These are phyloP conservation scores for Dictyostelium firmibasis DNA, from an alignment of 78 protist species.

Conservation along the genomic window DNA sequence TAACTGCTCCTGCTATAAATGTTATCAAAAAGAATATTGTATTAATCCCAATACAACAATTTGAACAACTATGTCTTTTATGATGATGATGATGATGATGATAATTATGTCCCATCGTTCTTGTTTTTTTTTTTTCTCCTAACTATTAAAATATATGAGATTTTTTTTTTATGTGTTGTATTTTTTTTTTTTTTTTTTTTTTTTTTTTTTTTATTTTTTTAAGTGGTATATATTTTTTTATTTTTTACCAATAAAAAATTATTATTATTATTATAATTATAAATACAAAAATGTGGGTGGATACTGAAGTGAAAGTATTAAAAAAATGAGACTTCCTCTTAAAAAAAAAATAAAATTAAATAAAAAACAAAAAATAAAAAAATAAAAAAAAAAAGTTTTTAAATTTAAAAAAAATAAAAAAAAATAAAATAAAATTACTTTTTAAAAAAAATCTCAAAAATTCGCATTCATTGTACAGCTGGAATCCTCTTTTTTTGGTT, in stretches of 20 bases:
- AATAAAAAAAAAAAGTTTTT: too few species aligned
- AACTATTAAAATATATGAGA: neutral
- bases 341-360: too few species aligned
- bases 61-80: constrained; percentile 58
- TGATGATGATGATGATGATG: constrained; percentile 77
- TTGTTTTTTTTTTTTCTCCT: neutral
- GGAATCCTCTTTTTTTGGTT: too few species aligned
- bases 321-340: neutral
- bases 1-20: constrained; percentile 70
- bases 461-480: too few species aligned
- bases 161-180: too few species aligned
- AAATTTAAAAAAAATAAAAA: too few species aligned
- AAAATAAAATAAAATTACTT: too few species aligned
- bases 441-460: neutral
- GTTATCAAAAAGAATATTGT: constrained; percentile 21
- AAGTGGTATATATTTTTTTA: neutral
- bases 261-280: neutral
- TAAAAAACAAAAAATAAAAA: too few species aligned
- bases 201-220: neutral
- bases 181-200: neutral
- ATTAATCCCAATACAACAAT: constrained; percentile 67
- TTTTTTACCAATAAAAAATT: neutral
- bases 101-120: constrained; percentile 37
- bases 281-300: neutral
- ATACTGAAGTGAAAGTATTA: neutral